Conservation (phyloP, 495 filamentous ascomycete genomes). For the Penicillium bovifimosum region DNA sequence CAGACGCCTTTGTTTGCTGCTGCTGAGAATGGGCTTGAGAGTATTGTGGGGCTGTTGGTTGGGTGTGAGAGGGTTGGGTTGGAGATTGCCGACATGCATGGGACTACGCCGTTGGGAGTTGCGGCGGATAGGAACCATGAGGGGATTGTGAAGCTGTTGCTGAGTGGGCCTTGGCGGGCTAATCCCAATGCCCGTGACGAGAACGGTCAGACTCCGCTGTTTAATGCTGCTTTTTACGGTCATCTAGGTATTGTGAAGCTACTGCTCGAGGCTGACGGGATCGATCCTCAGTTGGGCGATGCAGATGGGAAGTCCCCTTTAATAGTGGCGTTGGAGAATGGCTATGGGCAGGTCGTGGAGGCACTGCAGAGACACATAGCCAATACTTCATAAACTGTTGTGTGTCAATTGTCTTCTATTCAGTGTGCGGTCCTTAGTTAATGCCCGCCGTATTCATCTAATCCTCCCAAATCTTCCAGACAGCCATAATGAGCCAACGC, state of each 20-base stretch:
- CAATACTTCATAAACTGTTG: background rate
- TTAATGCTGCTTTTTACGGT: slow-evolving; percentile 15
- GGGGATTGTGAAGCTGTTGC: slow-evolving; percentile 5
- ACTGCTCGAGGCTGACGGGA: slow-evolving; percentile 13
- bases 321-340: slow-evolving; percentile 3
- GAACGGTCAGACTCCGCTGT: slow-evolving; percentile 18
- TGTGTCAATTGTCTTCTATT: background rate
- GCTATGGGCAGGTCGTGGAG: background rate
- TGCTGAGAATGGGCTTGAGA: slow-evolving; percentile 7
- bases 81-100: slow-evolving; percentile 15
- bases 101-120: slow-evolving; percentile 16
- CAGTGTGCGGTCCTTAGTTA: background rate
- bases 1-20: slow-evolving; percentile 21
- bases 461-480: background rate
- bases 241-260: slow-evolving; percentile 12
- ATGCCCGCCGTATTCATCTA: slow-evolving; percentile 1
- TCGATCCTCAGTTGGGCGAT: slow-evolving; percentile 1
- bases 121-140: slow-evolving; percentile 7
- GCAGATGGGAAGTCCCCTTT: slow-evolving; percentile 5
- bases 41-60: slow-evolving; percentile 14
- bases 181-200: slow-evolving; percentile 16
- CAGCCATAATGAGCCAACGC: background rate
- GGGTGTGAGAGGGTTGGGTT: slow-evolving; percentile 15
- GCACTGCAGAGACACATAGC: background rate
- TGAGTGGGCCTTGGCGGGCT: slow-evolving; percentile 9